These are phyloP conservation scores for Oehlia diaphana DNA, from an alignment of 192 early-diverging fungal genomes.

Conservation along the genomic window DNA sequence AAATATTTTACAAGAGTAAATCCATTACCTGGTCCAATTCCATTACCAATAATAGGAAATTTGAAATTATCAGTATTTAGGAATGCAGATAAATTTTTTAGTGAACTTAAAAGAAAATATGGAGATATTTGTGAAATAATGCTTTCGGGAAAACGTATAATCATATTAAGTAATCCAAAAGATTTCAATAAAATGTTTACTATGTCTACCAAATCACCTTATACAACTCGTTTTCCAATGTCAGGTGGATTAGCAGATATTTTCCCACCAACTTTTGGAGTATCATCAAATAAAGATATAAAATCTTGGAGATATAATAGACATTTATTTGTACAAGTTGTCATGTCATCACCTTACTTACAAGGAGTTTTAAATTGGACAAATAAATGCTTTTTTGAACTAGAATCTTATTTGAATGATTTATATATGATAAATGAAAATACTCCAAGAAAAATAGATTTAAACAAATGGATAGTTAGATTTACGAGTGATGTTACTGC, in stretches of 20 bases:
- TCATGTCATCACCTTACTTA: neutral
- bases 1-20: slow-evolving; percentile 9
- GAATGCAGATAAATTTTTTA: too few species aligned
- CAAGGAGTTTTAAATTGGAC: neutral
- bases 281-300: neutral
- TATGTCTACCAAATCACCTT: neutral
- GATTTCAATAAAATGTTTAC: slow-evolving; percentile 1
- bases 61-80: too few species aligned
- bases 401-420: too few species aligned
- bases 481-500: neutral
- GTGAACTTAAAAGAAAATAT: too few species aligned
- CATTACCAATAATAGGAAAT: slow-evolving; percentile 8
- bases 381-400: too few species aligned
- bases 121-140: too few species aligned
- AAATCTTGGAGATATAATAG: slow-evolving; percentile 3
- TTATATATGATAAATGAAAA: too few species aligned
- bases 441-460: too few species aligned
- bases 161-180: neutral
- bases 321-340: neutral
- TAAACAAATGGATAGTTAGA: neutral
- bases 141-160: neutral
- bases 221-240: neutral
- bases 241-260: neutral
- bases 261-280: neutral
- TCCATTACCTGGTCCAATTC: slow-evolving; percentile 17